phyloP scores from a whole-genome alignment of 2,329 filamentous ascomycete species.

The Cercospora zeae-maydis region DNA sequence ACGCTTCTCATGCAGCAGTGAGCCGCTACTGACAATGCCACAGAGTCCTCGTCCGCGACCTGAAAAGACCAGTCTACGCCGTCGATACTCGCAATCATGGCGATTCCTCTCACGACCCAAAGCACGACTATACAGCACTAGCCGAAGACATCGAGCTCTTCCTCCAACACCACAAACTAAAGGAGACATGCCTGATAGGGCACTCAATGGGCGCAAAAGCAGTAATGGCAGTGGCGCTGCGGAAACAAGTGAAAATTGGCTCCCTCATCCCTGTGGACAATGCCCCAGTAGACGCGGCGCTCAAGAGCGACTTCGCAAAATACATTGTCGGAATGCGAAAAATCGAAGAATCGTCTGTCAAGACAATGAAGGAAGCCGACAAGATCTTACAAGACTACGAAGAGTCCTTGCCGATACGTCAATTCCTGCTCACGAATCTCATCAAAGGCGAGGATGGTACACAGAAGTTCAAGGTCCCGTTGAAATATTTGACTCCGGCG shows the following conservation, averaged over 20 bases:
- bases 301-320: slow-evolving; percentile 69
- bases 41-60: slow-evolving; percentile 75
- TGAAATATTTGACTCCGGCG: slow-evolving; percentile 64
- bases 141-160: slow-evolving; percentile 80
- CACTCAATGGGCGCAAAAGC: slow-evolving; percentile 98
- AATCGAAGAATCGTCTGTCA: slow-evolving; percentile 66
- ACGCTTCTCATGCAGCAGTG: neutral
- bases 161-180: slow-evolving; percentile 66
- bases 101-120: slow-evolving; percentile 71
- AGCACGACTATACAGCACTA: slow-evolving; percentile 78
- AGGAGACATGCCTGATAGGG: slow-evolving; percentile 73
- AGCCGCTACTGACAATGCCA: neutral
- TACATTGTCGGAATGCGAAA: slow-evolving; percentile 83
- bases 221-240: slow-evolving; percentile 80
- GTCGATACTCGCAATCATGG: slow-evolving; percentile 92
- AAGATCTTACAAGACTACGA: slow-evolving; percentile 73
- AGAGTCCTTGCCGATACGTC: slow-evolving; percentile 69
- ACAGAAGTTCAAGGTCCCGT: slow-evolving; percentile 74
- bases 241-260: slow-evolving; percentile 62
- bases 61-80: slow-evolving; percentile 76
- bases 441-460: slow-evolving; percentile 54
- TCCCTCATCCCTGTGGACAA: slow-evolving; percentile 86
- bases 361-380: slow-evolving; percentile 73
- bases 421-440: slow-evolving; percentile 89
- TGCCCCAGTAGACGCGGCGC: slow-evolving; percentile 74